Base-by-base conservation (phyloP, 2,329 filamentous ascomycete genomes). In the Sphaerulina musiva region DNA sequence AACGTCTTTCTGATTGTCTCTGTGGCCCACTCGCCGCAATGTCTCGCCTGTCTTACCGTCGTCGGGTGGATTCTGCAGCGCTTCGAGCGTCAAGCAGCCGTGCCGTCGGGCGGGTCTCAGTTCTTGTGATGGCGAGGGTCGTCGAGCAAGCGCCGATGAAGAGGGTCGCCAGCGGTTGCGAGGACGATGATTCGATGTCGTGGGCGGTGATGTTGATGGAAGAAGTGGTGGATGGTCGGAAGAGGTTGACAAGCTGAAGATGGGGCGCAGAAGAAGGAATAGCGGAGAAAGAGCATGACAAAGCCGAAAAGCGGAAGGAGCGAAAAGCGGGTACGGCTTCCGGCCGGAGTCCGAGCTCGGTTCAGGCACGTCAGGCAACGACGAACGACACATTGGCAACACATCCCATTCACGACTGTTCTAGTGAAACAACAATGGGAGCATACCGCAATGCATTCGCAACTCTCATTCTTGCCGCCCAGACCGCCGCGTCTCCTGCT, bases 21-120 rank as follows among this genome's bases (percentile, higher is more conserved):
- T 38, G 36, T 56, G 49, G 17, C 47, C 43, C 41, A 43, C 51
- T 46, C 54, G 26, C 46, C 46, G 40, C 50, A 53, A 32, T 45
- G 50, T 53, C 39, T 56, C 46, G 41, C 54, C 48, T 45, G 31
- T 48, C 54, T 56, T 47, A 56, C 54, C 49, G 36, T 20, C 20
- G 20, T 20, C 20, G 20, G 20, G 20, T 47, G 34, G 40, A 39
- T 29, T 48, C 34, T 14, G 34, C 36, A 40, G 50, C 41, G 48
- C 45, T 31, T 47, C 31, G 31, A 34, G 47, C 52, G 52, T 48
- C 41, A 46, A 46, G 50, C 54, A 53, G 50, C 42, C 54, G 49
- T 41, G 46, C 41, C 50, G 46, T 55, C 38, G 23, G 14, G 34
- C 31, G 40, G 34, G 26, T 42, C 41, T 46, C 38, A 34, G 46